Evolutionary conservation across 768 basidiomycete species (phyloP).

Genomic region (Lactarius evosmus): DNA sequence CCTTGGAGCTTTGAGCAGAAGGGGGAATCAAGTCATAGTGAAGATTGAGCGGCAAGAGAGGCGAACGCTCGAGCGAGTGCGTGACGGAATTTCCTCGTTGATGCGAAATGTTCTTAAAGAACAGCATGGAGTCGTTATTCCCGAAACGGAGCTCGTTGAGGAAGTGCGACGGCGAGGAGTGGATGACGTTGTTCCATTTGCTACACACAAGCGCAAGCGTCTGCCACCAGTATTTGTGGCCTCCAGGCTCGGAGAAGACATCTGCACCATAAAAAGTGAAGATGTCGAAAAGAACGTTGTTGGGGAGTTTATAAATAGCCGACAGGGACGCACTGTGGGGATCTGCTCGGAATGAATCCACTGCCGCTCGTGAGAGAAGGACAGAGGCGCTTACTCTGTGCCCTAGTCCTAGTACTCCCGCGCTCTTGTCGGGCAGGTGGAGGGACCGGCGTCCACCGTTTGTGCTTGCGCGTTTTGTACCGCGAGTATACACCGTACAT

Average conservation of each 20-base stretch:
- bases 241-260: slow-evolving; percentile 1
- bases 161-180: neutral
- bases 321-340: neutral
- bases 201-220: slow-evolving; percentile 7
- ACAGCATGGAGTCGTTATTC: neutral
- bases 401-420: neutral
- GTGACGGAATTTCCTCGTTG: neutral
- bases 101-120: slow-evolving; percentile 1
- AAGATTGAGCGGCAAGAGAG: neutral
- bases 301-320: neutral
- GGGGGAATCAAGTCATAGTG: slow-evolving; percentile 1
- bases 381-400: neutral
- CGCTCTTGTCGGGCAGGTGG: neutral
- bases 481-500: slow-evolving; percentile 1
- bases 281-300: neutral
- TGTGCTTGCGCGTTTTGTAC: neutral
- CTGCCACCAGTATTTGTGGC: slow-evolving; percentile 6
- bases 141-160: slow-evolving; percentile 2
- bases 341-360: neutral
- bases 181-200: slow-evolving; percentile 6
- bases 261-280: slow-evolving; percentile 4
- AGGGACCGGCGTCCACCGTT: too few relatives aligned
- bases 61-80: neutral
- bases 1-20: neutral
- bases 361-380: neutral